phyloP scores from a whole-genome alignment of 768 basidiomycete species.

The Lactifluus volemus region DNA sequence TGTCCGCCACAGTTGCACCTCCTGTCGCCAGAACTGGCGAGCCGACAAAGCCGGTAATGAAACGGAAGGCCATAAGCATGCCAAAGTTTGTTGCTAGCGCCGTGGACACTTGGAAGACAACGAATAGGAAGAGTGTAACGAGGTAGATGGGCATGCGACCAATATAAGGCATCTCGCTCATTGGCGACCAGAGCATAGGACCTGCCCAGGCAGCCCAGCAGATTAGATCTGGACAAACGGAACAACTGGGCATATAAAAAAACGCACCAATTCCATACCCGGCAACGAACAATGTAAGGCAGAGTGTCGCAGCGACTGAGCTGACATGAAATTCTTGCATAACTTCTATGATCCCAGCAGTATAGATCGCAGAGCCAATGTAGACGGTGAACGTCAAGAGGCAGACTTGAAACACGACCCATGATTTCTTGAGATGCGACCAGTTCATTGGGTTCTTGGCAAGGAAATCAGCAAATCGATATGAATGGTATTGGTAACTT shows the following conservation, averaged over 20 bases:
- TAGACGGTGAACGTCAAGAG: slow-evolving; percentile 30
- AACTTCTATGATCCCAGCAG: slow-evolving; percentile 24
- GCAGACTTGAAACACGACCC: slow-evolving; percentile 27
- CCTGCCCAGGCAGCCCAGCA: slow-evolving; percentile 11
- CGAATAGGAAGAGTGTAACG: slow-evolving; percentile 25
- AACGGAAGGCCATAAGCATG: slow-evolving; percentile 29
- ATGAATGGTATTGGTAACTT: background rate
- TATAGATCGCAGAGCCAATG: slow-evolving; percentile 29
- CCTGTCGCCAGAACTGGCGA: slow-evolving; percentile 30
- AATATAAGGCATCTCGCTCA: slow-evolving; percentile 28
- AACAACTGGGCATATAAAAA: background rate
- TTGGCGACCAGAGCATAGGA: slow-evolving; percentile 24
- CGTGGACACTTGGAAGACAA: slow-evolving; percentile 29
- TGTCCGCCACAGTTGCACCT: slow-evolving; percentile 24
- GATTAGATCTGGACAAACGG: slow-evolving; percentile 15
- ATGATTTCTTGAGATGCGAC: slow-evolving; percentile 25
- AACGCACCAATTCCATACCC: slow-evolving; percentile 21
- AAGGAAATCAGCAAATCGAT: background rate
- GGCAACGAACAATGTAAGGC: slow-evolving; percentile 25
- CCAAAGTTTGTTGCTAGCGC: slow-evolving; percentile 26
- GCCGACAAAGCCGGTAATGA: slow-evolving; percentile 30
- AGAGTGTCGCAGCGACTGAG: slow-evolving; percentile 25
- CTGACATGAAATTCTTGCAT: slow-evolving; percentile 24
- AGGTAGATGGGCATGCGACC: slow-evolving; percentile 31
- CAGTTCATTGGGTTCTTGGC: slow-evolving; percentile 23